A percentile compares a stretch with the other conserved stretches of the same genome.
phyloP scores from a whole-genome alignment of 2,329 filamentous ascomycete genomes.

The Beauveria rudraprayagi region DNA sequence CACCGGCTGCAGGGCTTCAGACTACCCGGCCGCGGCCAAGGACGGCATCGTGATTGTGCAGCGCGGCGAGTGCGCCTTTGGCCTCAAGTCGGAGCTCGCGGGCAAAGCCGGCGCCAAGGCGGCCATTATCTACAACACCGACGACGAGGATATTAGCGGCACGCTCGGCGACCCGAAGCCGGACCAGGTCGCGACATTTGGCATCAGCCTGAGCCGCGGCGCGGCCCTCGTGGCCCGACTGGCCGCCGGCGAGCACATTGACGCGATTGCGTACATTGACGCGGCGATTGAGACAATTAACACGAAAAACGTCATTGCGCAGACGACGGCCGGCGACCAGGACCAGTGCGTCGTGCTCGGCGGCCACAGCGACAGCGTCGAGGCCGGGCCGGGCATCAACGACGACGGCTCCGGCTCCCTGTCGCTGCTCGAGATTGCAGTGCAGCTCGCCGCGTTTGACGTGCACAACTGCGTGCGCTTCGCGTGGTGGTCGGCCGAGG shows the following conservation, averaged over 20 bases:
- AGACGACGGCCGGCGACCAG: slow-evolving; percentile 50
- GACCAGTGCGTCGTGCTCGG: slow-evolving; percentile 60
- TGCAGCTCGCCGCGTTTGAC: slow-evolving; percentile 46
- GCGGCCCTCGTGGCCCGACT: slow-evolving; percentile 47
- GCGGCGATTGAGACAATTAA: slow-evolving; percentile 44
- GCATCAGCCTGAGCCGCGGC: slow-evolving; percentile 53
- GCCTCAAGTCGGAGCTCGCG: slow-evolving; percentile 59
- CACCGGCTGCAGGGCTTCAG: slow-evolving; percentile 53
- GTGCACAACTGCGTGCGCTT: slow-evolving; percentile 61
- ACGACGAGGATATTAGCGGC: slow-evolving; percentile 52
- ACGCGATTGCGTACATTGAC: slow-evolving; percentile 52
- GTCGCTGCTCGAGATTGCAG: slow-evolving; percentile 54
- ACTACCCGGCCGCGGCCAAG: slow-evolving; percentile 51
- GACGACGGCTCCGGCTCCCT: slow-evolving; percentile 65
- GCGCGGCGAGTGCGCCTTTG: slow-evolving; percentile 65
- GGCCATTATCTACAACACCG: slow-evolving; percentile 68
- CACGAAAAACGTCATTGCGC: slow-evolving; percentile 55
- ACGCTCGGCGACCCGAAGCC: slow-evolving; percentile 57
- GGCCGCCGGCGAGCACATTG: slow-evolving; percentile 38
- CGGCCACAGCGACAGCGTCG: slow-evolving; percentile 55
- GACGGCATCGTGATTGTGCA: slow-evolving; percentile 64
- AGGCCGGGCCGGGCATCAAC: slow-evolving; percentile 64
- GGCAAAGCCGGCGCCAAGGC: slow-evolving; percentile 62
- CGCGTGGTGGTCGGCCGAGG: slow-evolving; percentile 61
- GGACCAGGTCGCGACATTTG: slow-evolving; percentile 60